phyloP scores from a whole-genome alignment of 371 early-diverging fungal genomes.

The Zychaea mexicana region DNA sequence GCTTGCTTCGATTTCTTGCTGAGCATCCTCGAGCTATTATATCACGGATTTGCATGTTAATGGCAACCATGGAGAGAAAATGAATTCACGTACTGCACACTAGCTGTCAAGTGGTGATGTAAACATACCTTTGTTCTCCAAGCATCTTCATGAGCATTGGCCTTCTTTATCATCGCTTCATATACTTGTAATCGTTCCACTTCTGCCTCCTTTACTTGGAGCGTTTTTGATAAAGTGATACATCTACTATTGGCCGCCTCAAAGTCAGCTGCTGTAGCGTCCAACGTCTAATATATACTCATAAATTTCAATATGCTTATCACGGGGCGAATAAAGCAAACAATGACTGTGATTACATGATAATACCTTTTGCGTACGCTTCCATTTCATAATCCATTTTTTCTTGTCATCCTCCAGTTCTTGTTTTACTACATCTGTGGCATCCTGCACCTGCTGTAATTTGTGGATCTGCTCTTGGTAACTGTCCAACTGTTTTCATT shows the following conservation, averaged over 20 bases:
- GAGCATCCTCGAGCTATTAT: slow-evolving; percentile 40
- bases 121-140: slow-evolving; percentile 28
- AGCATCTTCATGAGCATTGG: slow-evolving; percentile 31
- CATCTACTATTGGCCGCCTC: slow-evolving; percentile 30
- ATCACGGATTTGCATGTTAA: too few relatives aligned
- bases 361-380: slow-evolving; percentile 40
- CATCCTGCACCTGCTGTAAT: slow-evolving; percentile 26
- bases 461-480: slow-evolving; percentile 22
- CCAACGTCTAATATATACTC: slow-evolving; percentile 22
- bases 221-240: slow-evolving; percentile 22
- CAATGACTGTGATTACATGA: not conserved
- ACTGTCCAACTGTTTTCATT: slow-evolving; percentile 31
- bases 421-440: slow-evolving; percentile 27
- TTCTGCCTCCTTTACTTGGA: slow-evolving; percentile 24
- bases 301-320: not conserved
- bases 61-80: too few relatives aligned
- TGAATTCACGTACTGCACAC: too few relatives aligned
- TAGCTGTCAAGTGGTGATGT: too few relatives aligned
- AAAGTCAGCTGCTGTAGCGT: slow-evolving; percentile 32
- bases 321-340: not conserved
- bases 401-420: slow-evolving; percentile 19
- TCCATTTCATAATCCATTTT: slow-evolving; percentile 35
- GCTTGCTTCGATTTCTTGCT: slow-evolving; percentile 36
- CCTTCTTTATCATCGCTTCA: slow-evolving; percentile 28
- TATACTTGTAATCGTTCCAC: slow-evolving; percentile 29